Evolutionary conservation across 2,329 filamentous ascomycete genomes (phyloP).

Genomic region (Monosporascus ibericus): DNA sequence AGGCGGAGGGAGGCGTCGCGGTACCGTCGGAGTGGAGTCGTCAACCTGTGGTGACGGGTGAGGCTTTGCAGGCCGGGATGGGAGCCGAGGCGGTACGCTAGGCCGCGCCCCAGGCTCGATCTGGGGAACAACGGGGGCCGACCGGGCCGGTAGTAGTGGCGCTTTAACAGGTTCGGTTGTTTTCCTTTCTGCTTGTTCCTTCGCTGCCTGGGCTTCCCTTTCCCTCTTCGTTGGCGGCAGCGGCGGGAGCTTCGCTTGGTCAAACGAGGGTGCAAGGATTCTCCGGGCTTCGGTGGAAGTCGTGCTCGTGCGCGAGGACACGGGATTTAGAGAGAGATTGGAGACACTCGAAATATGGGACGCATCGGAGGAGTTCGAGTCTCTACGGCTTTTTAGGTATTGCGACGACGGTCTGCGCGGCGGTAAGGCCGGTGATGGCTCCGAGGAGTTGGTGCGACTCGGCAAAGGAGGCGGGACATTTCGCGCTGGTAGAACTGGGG

Average conservation of each 20-base stretch:
- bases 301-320: conserved; percentile 43
- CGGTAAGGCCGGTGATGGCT: conserved; percentile 42
- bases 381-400: conserved; percentile 38
- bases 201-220: conserved; percentile 39
- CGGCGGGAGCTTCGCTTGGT: conserved; percentile 50
- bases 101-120: conserved; percentile 30
- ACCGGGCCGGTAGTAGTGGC: conserved; percentile 32
- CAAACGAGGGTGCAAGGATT: conserved; percentile 50
- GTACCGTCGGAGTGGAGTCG: conserved; percentile 18
- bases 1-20: conserved; percentile 34
- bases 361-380: conserved; percentile 52
- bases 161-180: conserved; percentile 20
- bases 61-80: conserved; percentile 39
- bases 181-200: conserved; percentile 27
- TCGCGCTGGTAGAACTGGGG: conserved; percentile 21
- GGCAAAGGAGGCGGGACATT: conserved; percentile 32
- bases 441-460: conserved; percentile 30
- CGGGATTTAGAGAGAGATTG: conserved; percentile 40
- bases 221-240: conserved; percentile 51
- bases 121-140: conserved; percentile 29
- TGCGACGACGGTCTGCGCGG: conserved; percentile 43
- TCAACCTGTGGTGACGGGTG: conserved; percentile 18
- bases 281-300: conserved; percentile 38
- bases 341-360: conserved; percentile 51
- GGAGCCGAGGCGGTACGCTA: conserved; percentile 43